Base-by-base conservation (phyloP, 2,329 filamentous ascomycete species). In the Hortaea sp. region DNA sequence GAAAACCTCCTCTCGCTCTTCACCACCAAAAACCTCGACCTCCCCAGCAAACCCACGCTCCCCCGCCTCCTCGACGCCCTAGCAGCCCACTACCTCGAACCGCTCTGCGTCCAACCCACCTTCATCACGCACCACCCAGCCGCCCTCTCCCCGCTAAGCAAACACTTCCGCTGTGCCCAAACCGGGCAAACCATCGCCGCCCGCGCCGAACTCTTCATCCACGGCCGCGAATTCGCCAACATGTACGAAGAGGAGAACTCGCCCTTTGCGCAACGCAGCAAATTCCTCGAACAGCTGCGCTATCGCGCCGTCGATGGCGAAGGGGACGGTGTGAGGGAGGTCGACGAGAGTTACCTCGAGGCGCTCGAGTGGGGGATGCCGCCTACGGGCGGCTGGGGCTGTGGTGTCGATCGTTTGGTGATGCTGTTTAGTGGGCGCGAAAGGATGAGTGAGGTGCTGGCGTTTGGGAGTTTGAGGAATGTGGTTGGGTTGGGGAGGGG, bases 241-340 rank as follows among this genome's bases (percentile, higher is more conserved):
- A 94, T 90, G 71, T 98, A 98, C 65, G 92, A 98, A 65, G 92
- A 98, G 67, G 92, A 98, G 64, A 98, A 98, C 65, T 85, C 87
- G 43, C 92, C 92, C 0, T 81, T 84, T 45, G 85, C 84, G 57
- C 92, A 98, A 68, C 76, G 85, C 40, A 74, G 77, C 46, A 98
- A 98, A 66, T 88, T 98, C 53, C 66, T 80, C 41, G 75, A 76
- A 52, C 79, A 82, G 58, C 49, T 66, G 5, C 57, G 61, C 12
- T 62, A 60, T 9, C 55, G 63, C 5, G 66, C 64, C 13, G 60
- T 58, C 5, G 68, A 68, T 47, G 69, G 66, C 1, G 71, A 72
- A 1, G 48, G 72, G 70, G 11, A 70, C 68, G 32, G 72, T 60
- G 10, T 69, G 57, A 58, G 75, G 64, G 57, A 65, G 42, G 62